These are phyloP conservation scores for Pyrenochaeta sp. DNA, from an alignment of 2,329 filamentous ascomycete genomes.

Conservation along the genomic window DNA sequence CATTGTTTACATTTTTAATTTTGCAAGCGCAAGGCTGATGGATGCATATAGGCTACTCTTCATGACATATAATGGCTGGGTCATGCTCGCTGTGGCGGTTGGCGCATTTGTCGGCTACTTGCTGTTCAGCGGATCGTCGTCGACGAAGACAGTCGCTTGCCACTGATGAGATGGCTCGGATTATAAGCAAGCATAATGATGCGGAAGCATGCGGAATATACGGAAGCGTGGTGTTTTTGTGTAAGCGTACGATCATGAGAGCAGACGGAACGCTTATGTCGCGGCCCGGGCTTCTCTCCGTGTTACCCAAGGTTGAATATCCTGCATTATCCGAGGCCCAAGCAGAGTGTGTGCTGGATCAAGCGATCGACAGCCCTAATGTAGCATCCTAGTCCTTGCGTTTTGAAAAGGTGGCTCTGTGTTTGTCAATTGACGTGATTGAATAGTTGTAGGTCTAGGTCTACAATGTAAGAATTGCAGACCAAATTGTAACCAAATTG, in stretches of 20 bases:
- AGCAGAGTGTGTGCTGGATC: background rate
- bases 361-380: background rate
- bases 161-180: constrained; percentile 63
- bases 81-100: constrained; percentile 90
- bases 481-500: too few relatives aligned
- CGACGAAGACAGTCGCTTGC: constrained; percentile 88
- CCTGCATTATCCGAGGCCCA: constrained; percentile 15
- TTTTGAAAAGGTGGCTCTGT: background rate
- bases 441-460: background rate
- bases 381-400: background rate
- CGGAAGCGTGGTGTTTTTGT: too few relatives aligned
- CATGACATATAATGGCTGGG: constrained; percentile 99
- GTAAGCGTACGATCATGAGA: too few relatives aligned
- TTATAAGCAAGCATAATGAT: too few relatives aligned
- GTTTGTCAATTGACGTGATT: background rate
- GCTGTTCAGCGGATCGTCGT: constrained; percentile 73
- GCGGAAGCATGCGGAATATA: too few relatives aligned
- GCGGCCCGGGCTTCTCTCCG: background rate
- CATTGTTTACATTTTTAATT: background rate
- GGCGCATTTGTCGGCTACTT: constrained; percentile 91
- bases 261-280: background rate
- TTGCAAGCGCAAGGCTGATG: constrained; percentile 15
- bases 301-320: background rate
- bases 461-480: too few relatives aligned
- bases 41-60: constrained; percentile 80